Evolutionary conservation across 805 yeast genomes (phyloP).

Genomic region (Candida ovalis): DNA sequence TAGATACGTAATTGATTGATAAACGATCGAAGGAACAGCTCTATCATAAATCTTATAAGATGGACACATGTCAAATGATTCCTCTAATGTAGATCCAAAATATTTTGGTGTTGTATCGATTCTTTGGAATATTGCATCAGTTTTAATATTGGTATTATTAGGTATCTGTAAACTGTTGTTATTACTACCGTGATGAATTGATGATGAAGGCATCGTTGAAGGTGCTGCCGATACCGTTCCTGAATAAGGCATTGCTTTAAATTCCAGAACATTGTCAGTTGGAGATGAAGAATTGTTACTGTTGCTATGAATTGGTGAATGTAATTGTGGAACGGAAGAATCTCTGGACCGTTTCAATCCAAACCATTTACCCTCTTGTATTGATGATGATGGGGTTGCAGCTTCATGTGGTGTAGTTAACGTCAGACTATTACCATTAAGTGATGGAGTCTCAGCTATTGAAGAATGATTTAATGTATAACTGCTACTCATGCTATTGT

Average conservation of each 20-base stretch:
- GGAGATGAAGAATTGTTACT: slow-evolving; percentile 6
- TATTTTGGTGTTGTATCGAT: slow-evolving; percentile 29
- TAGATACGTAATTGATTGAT: slow-evolving; percentile 68
- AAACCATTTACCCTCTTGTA: slow-evolving; percentile 20
- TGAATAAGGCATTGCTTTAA: slow-evolving; percentile 32
- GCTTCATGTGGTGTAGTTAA: slow-evolving; percentile 9
- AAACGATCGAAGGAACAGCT: slow-evolving; percentile 71
- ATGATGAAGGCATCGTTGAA: not conserved
- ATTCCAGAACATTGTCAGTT: slow-evolving; percentile 24
- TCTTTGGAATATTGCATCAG: slow-evolving; percentile 20
- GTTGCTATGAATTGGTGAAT: slow-evolving; percentile 4
- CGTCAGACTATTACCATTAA: slow-evolving; percentile 5
- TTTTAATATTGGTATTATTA: not conserved
- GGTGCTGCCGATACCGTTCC: slow-evolving; percentile 13
- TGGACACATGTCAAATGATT: slow-evolving; percentile 50
- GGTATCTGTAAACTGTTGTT: not conserved
- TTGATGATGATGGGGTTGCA: slow-evolving; percentile 12
- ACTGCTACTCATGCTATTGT: not conserved
- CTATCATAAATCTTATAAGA: slow-evolving; percentile 37
- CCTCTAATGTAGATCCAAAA: slow-evolving; percentile 63
- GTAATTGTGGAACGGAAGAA: slow-evolving; percentile 13
- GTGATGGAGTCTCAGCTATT: not conserved
- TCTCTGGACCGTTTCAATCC: slow-evolving; percentile 16
- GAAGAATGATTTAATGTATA: not conserved
- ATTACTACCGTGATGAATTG: not conserved